Base-by-base conservation (phyloP, 192 early-diverging fungal species). In the Mycoemilia scoparia region DNA sequence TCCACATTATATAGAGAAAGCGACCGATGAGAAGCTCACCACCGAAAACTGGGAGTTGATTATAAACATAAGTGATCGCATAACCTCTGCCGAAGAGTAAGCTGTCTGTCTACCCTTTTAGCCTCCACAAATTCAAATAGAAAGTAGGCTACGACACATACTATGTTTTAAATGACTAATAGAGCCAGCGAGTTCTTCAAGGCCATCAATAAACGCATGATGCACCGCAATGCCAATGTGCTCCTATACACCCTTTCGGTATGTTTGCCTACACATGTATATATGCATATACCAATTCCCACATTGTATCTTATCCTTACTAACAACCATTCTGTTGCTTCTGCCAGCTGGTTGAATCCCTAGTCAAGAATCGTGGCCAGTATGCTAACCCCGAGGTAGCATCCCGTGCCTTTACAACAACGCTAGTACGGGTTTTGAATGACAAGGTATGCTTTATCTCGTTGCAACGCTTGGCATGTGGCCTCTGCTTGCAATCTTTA, bases 11-110 rank as follows among this genome's bases (percentile, higher is more conserved):
- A 25, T 65, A 73, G 73, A 51, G 42, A 68, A 77, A 54, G 90
- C 93, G 9, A 98, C 95, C 5, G 78, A 73, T 60, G 89, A 96
- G 52, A 84, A 68, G 31, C 73, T 92, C 43, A 84, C 88, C 8
- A 65, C 73, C 24, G 95, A 98, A 60, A 82, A 98, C 66, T 98
- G 91, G 90, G 70, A 72, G 33, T 58, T 77, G 31, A 80, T 83
- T 33, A 62, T 77, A 33, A 62, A 59, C 38, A 70, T 87, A 16
- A 76, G 73, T 40, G 79, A 84, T 46, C 67, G 69, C 15, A 72
- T 80, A 8, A 58, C 57, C 34, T 29, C 32, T 11, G 49, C 55
- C 41, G 53, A 54, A 30, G 46, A 53, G 22, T 9, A 9, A 0
- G 12, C n/a, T 16, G 21, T 51, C 24, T 2, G 16, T 21, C 3